Conservation (phyloP, 2,329 filamentous ascomycete species). For the Hypomyces rosellus region DNA sequence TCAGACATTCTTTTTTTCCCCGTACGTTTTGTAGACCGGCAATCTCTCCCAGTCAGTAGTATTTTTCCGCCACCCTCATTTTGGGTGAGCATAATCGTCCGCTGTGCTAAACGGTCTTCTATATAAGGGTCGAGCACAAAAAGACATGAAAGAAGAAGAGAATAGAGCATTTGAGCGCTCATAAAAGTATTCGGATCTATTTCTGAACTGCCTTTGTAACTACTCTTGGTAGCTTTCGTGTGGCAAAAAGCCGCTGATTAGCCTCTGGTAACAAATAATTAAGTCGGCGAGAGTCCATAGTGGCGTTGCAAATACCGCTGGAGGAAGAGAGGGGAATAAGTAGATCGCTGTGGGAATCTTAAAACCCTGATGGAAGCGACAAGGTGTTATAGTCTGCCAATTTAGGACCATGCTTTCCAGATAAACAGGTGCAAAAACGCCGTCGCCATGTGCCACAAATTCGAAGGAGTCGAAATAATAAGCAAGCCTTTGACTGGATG, state of each 20-base stretch:
- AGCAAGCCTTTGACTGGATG: neutral
- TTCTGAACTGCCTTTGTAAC: too few species aligned
- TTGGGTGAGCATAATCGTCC: neutral
- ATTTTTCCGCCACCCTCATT: neutral
- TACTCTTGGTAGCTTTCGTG: too few species aligned
- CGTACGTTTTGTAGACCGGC: neutral
- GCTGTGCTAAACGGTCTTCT: conserved; percentile 4
- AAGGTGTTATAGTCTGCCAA: neutral
- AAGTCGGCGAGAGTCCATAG: neutral
- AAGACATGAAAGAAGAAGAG: conserved; percentile 2
- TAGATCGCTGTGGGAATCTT: conserved; percentile 5
- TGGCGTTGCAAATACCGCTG: neutral
- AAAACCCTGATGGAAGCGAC: neutral
- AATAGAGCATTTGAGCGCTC: neutral
- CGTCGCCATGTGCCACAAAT: conserved; percentile 9
- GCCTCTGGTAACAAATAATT: too few species aligned
- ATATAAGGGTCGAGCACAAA: conserved; percentile 1
- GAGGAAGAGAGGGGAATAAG: conserved; percentile 2
- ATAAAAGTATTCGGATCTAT: too few species aligned
- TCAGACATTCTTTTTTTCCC: neutral
- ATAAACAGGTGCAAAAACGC: conserved; percentile 3
- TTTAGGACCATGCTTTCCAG: conserved; percentile 2
- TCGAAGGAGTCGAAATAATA: neutral
- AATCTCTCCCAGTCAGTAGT: neutral
- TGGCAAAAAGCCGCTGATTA: too few species aligned